Conservation (phyloP, 1,284 basidiomycete species). For the Ganoderma meredithae region DNA sequence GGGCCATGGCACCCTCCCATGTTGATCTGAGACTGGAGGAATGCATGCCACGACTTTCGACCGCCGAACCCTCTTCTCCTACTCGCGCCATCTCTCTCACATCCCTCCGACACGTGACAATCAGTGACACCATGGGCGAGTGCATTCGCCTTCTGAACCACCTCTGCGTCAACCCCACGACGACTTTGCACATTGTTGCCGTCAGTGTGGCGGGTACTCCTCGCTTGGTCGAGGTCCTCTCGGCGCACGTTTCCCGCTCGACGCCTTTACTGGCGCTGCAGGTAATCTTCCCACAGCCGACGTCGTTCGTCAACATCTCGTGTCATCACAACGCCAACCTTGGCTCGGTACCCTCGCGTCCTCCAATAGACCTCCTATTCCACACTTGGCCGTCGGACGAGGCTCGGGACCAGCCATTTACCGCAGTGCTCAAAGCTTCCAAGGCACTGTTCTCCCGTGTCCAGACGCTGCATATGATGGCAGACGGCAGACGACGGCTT, state of each 20-base stretch:
- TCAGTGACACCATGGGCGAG: background rate
- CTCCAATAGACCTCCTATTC: background rate
- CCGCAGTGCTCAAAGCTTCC: background rate
- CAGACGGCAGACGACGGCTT: no score
- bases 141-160: background rate
- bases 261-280: background rate
- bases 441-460: background rate
- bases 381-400: background rate
- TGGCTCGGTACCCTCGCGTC: background rate
- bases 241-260: background rate
- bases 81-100: background rate
- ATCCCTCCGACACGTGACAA: background rate
- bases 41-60: background rate
- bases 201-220: background rate
- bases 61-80: background rate
- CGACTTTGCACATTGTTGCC: background rate
- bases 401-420: background rate
- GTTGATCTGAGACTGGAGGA: background rate
- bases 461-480: background rate
- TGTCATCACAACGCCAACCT: background rate
- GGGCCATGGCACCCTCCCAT: background rate
- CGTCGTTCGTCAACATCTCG: background rate
- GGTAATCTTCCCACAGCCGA: background rate
- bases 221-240: background rate
- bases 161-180: background rate